Evolutionary conservation across 73 alveolate genomes (phyloP), one percentile per base, ranked within the genome.

Genomic region (Urostyla sp.): DNA sequence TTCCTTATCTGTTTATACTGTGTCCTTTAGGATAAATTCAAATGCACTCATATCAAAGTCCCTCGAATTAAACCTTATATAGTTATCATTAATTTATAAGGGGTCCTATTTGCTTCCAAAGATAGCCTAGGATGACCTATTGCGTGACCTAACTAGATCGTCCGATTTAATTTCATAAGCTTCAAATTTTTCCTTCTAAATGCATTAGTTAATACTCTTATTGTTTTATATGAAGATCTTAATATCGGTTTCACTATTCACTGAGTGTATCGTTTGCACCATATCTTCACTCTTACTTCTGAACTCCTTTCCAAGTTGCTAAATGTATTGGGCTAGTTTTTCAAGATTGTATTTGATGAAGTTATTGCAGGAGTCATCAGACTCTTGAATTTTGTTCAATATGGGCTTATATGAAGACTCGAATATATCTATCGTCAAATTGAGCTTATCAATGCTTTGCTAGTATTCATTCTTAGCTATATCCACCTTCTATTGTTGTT

Each of bases 141-240:
- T n/a, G n/a, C n/a, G n/a, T n/a, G n/a, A n/a, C n/a, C n/a, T n/a
- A n/a, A n/a, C n/a, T n/a, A n/a, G n/a, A n/a, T n/a, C n/a, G n/a
- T 69, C 83, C 20, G 60, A 43, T 24, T 52, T 73, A 16, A 35
- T n/a, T 20, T 73, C 85, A 53, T 16, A 73, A 11, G 48, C 28
- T 32, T 50, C 16, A 36, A 51, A 73, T 21, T 73, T 74, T 26
- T 73, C 85, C 40, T 73, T 73, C 28, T 50, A 18, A 49, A 52
- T 1, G 48, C 30, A 73, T 23, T 51, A 52, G 27, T 73, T 73
- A 6, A 44, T 4, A 44, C 73, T 46, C 36, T 53, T 48, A 44
- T 85, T 58, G n/a, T 53, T 75, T 38, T 85, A 85, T 20, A 85
- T 57, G 60, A 85, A 85, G 4, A 75, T 85, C 59, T 46, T 67